phyloP scores from a whole-genome alignment of 2,329 filamentous ascomycete species.

The Elsinoe perseae region DNA sequence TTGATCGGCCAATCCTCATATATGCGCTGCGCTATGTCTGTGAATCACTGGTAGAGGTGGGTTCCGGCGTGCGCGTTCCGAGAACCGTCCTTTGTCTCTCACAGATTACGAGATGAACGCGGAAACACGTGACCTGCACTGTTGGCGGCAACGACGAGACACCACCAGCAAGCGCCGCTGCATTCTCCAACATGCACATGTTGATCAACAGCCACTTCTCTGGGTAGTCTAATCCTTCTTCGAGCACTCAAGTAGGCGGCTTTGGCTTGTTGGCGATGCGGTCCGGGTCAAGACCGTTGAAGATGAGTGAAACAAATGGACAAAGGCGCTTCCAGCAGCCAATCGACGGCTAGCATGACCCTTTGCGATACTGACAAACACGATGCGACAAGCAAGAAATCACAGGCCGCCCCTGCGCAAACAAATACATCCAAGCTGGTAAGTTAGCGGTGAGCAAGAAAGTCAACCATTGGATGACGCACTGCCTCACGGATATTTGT shows the following conservation, averaged over 20 bases:
- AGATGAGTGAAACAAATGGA: slow-evolving; percentile 12
- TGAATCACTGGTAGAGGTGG: neutral
- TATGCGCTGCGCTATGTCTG: no score
- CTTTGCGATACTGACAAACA: neutral
- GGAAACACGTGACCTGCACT: neutral
- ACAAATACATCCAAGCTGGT: neutral
- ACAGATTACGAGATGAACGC: neutral
- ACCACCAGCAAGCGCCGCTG: neutral
- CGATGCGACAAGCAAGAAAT: slow-evolving; percentile 1
- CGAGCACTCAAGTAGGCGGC: neutral
- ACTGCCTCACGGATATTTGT: slow-evolving; percentile 12
- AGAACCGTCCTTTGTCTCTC: neutral
- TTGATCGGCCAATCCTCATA: neutral
- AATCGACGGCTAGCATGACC: neutral
- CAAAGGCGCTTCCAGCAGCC: slow-evolving; percentile 11
- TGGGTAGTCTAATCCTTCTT: neutral
- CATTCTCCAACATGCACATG: neutral
- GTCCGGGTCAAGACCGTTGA: slow-evolving; percentile 11
- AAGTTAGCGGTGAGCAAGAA: slow-evolving; percentile 12
- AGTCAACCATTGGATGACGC: slow-evolving; percentile 13
- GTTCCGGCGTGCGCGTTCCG: slow-evolving; percentile 7
- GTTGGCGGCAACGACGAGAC: neutral
- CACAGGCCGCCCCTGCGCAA: neutral
- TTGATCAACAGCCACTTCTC: neutral
- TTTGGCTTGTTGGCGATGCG: neutral